These are phyloP conservation scores for Parasarocladium wereldwijsianum DNA, from an alignment of 2,329 filamentous ascomycete species.

Conservation along the genomic window DNA sequence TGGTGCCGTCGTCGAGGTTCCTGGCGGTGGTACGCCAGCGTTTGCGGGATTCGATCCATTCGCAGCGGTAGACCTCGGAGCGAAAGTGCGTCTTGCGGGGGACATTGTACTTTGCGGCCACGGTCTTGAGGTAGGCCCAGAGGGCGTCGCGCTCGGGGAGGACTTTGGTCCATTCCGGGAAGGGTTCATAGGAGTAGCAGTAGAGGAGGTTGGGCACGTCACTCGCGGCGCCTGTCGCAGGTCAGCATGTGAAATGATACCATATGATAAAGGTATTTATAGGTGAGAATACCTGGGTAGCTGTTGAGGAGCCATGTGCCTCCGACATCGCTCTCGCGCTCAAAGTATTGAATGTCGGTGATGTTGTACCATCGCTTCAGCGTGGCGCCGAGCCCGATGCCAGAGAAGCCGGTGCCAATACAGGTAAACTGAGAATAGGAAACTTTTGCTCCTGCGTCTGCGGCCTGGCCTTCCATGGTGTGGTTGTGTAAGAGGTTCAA, in stretches of 20 bases:
- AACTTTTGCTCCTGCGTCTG: too few relatives aligned
- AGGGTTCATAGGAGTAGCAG: constrained; percentile 44
- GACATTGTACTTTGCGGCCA: constrained; percentile 32
- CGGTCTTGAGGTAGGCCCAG: constrained; percentile 34
- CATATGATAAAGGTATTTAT: too few relatives aligned
- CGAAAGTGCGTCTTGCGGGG: constrained; percentile 21
- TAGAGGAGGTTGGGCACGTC: constrained; percentile 47
- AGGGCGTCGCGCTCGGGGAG: constrained; percentile 43
- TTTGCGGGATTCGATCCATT: constrained; percentile 20
- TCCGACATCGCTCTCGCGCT: constrained; percentile 39
- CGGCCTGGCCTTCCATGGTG: too few relatives aligned
- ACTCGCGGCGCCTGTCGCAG: constrained; percentile 26
- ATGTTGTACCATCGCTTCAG: constrained; percentile 42
- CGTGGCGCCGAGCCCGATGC: constrained; percentile 44
- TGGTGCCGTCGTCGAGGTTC: constrained; percentile 9
- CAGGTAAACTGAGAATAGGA: constrained; percentile 27
- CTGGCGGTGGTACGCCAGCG: constrained; percentile 20
- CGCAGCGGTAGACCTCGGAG: constrained; percentile 20
- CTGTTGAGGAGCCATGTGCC: constrained; percentile 51
- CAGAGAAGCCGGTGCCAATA: constrained; percentile 48
- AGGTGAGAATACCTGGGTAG: constrained; percentile 33
- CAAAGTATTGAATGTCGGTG: constrained; percentile 45
- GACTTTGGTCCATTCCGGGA: constrained; percentile 43
- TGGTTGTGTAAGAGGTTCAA: too few relatives aligned
- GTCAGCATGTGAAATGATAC: neutral